Percentiles rank a stretch among this genome's conserved stretches.
Conservation (phyloP, 768 basidiomycete genomes). For the Leccinellum albellum region DNA sequence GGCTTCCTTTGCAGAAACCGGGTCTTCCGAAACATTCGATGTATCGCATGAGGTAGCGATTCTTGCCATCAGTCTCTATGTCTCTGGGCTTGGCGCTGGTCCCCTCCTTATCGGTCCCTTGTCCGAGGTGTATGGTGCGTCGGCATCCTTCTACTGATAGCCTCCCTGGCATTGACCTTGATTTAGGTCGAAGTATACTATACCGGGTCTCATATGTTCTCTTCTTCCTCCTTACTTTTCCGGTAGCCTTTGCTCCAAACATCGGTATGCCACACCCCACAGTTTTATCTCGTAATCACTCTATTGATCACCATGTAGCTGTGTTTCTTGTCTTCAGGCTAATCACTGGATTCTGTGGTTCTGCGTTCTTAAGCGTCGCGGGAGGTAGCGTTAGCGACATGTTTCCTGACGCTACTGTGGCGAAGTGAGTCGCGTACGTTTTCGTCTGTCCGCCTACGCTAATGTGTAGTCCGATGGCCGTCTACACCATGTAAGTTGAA, state of each 20-base stretch:
- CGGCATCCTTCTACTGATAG: not conserved
- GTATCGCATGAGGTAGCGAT: conserved; percentile 52
- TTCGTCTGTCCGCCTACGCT: conserved; percentile 1
- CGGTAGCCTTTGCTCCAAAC: conserved; percentile 70
- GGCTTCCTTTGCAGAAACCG: conserved; percentile 63
- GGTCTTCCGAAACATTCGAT: conserved; percentile 48
- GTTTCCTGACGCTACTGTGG: conserved; percentile 53
- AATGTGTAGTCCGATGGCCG: conserved; percentile 48
- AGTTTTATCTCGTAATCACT: not conserved
- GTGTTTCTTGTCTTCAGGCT: conserved; percentile 63
- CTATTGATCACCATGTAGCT: conserved; percentile 29
- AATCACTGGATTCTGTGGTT: conserved; percentile 50
- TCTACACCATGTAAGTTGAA: conserved; percentile 41
- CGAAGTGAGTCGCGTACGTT: conserved; percentile 41
- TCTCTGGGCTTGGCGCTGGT: conserved; percentile 34
- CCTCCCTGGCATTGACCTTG: not conserved
- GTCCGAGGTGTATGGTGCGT: conserved; percentile 36
- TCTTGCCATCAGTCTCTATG: conserved; percentile 46
- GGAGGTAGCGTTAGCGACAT: conserved; percentile 60
- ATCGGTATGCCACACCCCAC: conserved; percentile 36
- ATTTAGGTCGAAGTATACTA: conserved; percentile 54
- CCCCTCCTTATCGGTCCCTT: conserved; percentile 39
- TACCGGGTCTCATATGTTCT: conserved; percentile 58
- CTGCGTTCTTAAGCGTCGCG: conserved; percentile 59
- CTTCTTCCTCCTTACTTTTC: conserved; percentile 64